These are phyloP conservation scores for Avena atlantica DNA, from an alignment of 176 grass and related monocot genomes.

Conservation along the genomic window DNA sequence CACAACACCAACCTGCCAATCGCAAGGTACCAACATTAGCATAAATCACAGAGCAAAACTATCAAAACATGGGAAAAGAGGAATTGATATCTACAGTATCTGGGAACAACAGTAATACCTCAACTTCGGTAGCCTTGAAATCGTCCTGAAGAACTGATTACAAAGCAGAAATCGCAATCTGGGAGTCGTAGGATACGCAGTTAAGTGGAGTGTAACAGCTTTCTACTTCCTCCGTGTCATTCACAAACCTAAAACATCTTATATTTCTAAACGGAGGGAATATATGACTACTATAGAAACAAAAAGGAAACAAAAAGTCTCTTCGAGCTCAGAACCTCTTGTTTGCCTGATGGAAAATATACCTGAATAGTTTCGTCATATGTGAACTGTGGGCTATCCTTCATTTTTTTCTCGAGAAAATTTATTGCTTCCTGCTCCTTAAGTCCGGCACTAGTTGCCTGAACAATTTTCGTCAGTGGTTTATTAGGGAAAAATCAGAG, in stretches of 20 bases:
- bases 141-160: conserved; percentile 68
- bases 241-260: too few relatives aligned
- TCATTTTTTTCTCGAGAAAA: background rate
- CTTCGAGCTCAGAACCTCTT: background rate
- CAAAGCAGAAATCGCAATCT: conserved; percentile 91
- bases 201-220: conserved; percentile 21
- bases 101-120: conserved; percentile 39
- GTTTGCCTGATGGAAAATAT: background rate
- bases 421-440: conserved; percentile 57
- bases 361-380: conserved; percentile 90
- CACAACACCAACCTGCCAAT: conserved; percentile 41
- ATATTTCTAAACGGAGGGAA: too few relatives aligned
- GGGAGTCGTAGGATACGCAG: background rate
- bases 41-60: background rate
- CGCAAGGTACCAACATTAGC: background rate
- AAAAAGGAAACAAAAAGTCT: background rate
- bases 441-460: conserved; percentile 94
- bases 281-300: background rate
- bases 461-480: conserved; percentile 1
- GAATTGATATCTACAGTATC: background rate
- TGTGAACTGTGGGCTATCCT: conserved; percentile 74
- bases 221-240: background rate
- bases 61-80: background rate
- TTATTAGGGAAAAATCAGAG: background rate
- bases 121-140: conserved; percentile 58